Base-by-base conservation (phyloP, 345 rosid species). In the Salix udensis region DNA sequence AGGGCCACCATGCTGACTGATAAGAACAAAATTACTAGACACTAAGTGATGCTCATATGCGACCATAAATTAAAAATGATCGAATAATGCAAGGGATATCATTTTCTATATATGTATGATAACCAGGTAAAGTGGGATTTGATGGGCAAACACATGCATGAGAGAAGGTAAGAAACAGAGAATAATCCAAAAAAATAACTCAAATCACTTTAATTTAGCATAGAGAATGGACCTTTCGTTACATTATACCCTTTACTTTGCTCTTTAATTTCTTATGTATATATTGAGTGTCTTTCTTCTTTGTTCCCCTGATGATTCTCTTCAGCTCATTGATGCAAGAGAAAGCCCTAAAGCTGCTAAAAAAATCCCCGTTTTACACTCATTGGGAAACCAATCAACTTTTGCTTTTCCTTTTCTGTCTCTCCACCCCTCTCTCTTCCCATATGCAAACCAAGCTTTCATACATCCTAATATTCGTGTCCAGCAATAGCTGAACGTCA, bases 291-390 rank as follows among this genome's bases (percentile, higher is more conserved):
- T 60, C 11, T 36, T 72, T 24, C 26, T 52, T 26, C 8, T 26
- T 31, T 67, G 72, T 52, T 28, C 53, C 44, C 76, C 34, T 73
- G 21, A 55, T 13, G 34, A 79, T 71, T 74, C 64, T 74, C 76
- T 74, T 62, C 76, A 28, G 39, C 71, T 73, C 84, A 81, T 81
- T 70, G 84, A 58, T 77, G 5, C 37, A 82, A 82, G 81, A 82
- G 84, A 82, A 82, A 82, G 84, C 73, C 68, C 5, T 70, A 34
- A 77, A 81, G 78, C 70, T 70, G 36, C 16, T 50, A 16, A 7
- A 16, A 7, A 61, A 67, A 55, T 34, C 21, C 61, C 36, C 28
- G 44, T 42, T 46, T 65, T n/a, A 9, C 36, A 50, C 16, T 62
- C 60, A 53, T 75, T 74, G 70, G 80, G 53, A 72, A 70, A 76